These are phyloP conservation scores for Alternaria hordeiaustralica DNA, from an alignment of 2,329 filamentous ascomycete genomes.

Conservation along the genomic window DNA sequence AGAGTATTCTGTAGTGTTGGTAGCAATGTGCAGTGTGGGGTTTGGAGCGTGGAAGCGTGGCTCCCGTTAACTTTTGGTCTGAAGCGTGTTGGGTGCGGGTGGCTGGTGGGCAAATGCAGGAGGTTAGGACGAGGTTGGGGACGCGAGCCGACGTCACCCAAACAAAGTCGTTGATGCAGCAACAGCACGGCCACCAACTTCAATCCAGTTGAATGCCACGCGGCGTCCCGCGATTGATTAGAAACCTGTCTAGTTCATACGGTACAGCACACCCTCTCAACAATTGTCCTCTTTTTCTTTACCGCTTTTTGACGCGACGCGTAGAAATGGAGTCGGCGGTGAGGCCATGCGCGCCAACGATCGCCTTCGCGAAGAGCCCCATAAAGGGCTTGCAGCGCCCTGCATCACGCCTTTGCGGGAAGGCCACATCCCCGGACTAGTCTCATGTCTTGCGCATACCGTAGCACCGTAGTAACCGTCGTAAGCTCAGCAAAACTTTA, in stretches of 20 bases:
- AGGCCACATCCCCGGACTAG: neutral
- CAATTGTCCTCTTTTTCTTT: neutral
- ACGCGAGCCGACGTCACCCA: constrained; percentile 17
- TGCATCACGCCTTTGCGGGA: neutral
- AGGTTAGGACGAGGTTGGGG: constrained; percentile 24
- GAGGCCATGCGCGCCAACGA: neutral
- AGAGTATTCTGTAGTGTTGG: constrained; percentile 8
- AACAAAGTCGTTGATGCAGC: constrained; percentile 29
- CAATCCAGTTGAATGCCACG: constrained; percentile 3
- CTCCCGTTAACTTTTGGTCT: constrained; percentile 21
- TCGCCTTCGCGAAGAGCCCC: neutral
- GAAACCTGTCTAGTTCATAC: neutral
- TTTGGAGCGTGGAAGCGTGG: constrained; percentile 13
- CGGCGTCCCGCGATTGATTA: constrained; percentile 9
- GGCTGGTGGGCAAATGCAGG: constrained; percentile 17
- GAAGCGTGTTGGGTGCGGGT: constrained; percentile 7
- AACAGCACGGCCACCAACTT: constrained; percentile 6
- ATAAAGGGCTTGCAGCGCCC: neutral
- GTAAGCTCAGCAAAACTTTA: neutral
- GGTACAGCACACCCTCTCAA: neutral
- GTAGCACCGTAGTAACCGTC: neutral
- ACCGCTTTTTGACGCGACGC: neutral
- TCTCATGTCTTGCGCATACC: neutral
- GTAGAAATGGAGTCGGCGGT: neutral
- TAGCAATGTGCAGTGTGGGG: constrained; percentile 18